Base-by-base conservation (phyloP, 2,329 filamentous ascomycete genomes). In the Trichoderma gracile region DNA sequence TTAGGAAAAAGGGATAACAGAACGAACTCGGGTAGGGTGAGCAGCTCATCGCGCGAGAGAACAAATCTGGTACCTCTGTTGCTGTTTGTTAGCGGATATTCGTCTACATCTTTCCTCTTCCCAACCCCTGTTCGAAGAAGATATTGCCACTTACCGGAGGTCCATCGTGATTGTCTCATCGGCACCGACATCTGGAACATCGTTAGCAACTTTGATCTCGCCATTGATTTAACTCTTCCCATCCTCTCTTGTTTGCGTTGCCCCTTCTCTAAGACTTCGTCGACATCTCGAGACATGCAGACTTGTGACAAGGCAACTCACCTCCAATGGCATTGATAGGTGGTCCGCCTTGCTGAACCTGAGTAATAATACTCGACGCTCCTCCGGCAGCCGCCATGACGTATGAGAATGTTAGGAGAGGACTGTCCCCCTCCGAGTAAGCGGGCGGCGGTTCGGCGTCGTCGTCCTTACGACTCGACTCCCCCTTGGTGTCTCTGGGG, bases 331-430 rank as follows among this genome's bases (percentile, higher is more conserved):
- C 90, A 78, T 95, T 96, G 71, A 97, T 87, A 43, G 93, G 91
- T 72, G 93, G 91, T 57, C 90, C 93, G 69, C 90, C 90, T 79
- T 99, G 95, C 76, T 96, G 93, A 72, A 99, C 95, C 82, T 99
- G 95, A 79, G 95, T 99, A 81, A 99, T 96, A 76, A 99, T 97
- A 86, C 95, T 98, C 82, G 93, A 90, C 72, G 93, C 91, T 81
- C 93, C 94, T 84, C 94, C 94, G 80, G 94, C 93, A 77, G 93
- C 91, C 80, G 95, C 93, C 95, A 99, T 99, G 77, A 97, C 87
- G 86, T 96, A 99, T 72, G 90, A 89, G 75, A 99, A 99, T 65
- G 92, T 92, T 67, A 90, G 86, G 76, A 99, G 87, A 68, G 95
- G 95, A 81, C 92, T 97, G 67, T 88, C 90, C 72, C 94, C 93